Evolutionary conservation across 495 filamentous ascomycete genomes (phyloP).

Genomic region (Penicillium psychrofluorescens): DNA sequence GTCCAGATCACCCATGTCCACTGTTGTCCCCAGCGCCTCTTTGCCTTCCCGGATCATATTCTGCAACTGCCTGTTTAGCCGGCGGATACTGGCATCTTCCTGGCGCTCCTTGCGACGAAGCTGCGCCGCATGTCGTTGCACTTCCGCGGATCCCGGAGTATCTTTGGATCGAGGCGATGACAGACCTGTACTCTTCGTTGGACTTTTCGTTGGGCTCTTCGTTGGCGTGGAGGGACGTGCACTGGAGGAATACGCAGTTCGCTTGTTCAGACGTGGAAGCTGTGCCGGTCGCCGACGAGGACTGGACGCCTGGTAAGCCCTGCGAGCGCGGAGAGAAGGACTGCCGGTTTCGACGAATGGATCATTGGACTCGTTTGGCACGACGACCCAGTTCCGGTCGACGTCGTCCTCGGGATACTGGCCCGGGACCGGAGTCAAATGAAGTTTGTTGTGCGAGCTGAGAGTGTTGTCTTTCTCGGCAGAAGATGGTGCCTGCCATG

Average conservation of each 20-base stretch:
- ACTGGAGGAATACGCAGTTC: conserved; percentile 16
- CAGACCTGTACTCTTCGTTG: conserved; percentile 3
- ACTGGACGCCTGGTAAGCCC: conserved; percentile 17
- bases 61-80: conserved; percentile 69
- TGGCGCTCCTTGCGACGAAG: conserved; percentile 66
- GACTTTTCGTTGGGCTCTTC: conserved; percentile 3
- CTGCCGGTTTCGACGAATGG: conserved; percentile 9
- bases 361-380: conserved; percentile 37
- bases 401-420: conserved; percentile 47
- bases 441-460: not conserved
- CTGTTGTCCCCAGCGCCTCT: conserved; percentile 74
- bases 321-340: conserved; percentile 14
- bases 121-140: conserved; percentile 57
- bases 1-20: conserved; percentile 59
- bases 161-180: conserved; percentile 29
- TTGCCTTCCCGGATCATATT: conserved; percentile 84
- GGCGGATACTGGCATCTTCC: conserved; percentile 67
- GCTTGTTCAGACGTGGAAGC: conserved; percentile 19
- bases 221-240: conserved; percentile 33
- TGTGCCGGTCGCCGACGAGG: conserved; percentile 21
- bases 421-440: conserved; percentile 15
- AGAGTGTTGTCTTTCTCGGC: conserved; percentile 15
- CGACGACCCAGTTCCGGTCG: conserved; percentile 67
- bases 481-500: conserved; percentile 18
- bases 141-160: conserved; percentile 51